These are phyloP conservation scores for Peziza echinospora DNA, from an alignment of 495 filamentous ascomycete genomes.

Conservation along the genomic window DNA sequence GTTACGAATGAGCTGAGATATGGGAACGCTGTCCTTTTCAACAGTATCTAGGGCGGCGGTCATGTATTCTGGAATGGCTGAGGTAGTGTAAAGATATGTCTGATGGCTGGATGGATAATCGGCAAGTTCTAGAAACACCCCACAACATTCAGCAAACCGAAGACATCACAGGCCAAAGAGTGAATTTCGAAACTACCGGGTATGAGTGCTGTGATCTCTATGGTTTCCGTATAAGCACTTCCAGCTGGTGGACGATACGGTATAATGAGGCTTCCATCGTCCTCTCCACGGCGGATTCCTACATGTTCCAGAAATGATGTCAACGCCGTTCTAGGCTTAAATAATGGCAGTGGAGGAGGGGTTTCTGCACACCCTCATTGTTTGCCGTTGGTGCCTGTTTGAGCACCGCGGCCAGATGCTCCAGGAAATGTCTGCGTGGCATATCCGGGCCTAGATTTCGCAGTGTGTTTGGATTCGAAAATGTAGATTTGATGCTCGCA, in stretches of 20 bases:
- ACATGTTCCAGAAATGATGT: too few relatives aligned
- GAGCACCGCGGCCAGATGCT: neutral
- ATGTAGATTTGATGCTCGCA: too few relatives aligned
- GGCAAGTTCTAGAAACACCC: constrained; percentile 26
- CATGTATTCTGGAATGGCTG: constrained; percentile 27
- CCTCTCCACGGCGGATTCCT: constrained; percentile 33
- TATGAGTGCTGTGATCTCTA: constrained; percentile 33
- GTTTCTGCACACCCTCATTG: neutral
- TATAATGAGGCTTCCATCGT: constrained; percentile 42
- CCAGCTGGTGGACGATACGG: constrained; percentile 21
- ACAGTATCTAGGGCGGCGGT: constrained; percentile 22
- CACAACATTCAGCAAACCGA: neutral
- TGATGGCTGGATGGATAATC: constrained; percentile 43
- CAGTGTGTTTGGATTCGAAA: too few relatives aligned
- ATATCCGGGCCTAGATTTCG: too few relatives aligned
- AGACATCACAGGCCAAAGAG: constrained; percentile 12
- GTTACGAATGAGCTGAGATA: constrained; percentile 19
- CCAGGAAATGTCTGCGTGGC: constrained; percentile 6
- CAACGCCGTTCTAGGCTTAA: too few relatives aligned
- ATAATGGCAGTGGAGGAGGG: too few relatives aligned
- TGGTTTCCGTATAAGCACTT: constrained; percentile 6
- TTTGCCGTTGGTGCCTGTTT: neutral
- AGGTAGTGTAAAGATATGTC: constrained; percentile 37
- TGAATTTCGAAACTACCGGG: constrained; percentile 25
- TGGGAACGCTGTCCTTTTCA: constrained; percentile 13